Base-by-base conservation (phyloP, 2,329 filamentous ascomycete genomes). In the Clonostachys rhizophaga region DNA sequence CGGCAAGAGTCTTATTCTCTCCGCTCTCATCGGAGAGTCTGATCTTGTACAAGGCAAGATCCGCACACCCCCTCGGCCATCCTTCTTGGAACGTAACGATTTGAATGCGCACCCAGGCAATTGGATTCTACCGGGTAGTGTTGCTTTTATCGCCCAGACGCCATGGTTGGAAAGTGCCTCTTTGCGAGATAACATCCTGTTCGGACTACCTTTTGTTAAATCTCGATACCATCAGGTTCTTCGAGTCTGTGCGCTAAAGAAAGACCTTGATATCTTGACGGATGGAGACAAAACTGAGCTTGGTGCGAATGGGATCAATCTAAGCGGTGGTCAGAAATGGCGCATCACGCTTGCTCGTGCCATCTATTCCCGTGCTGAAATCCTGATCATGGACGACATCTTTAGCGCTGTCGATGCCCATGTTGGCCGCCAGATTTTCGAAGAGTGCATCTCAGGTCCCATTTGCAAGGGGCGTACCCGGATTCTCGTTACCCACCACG, bases 111-210 rank as follows among this genome's bases (percentile, higher is more conserved):
- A 79, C 43, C 69, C 60, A 42, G 71, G 64, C 34, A 77, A 88
- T 53, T 91, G 87, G 87, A 82, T 87, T 41, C 75, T 90, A 14
- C 76, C 83, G 8, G 76, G 77, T 4, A 78, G 85, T 2, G 76
- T 91, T 43, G 88, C 88, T 0, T 92, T 84, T 55, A 86, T 91
- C 34, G 81, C 85, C 2, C 87, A 91, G 59, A 89, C 87, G 8
- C 88, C 89, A 0, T 94, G 88, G 89, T 88, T 94, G 43, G 88
- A 92, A 58, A 92, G 91, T 55, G 86, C 85, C 1, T 87, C 82
- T 6, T 83, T 95, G 51, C 82, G 78, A 47, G 83, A 90, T 41
- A 95, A 94, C 55, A 86, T 94, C 44, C 63, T 89, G 0, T 94
- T 92, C 51, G 87, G 87, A 1, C 69, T 91, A 3, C 87, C 87